Conservation (phyloP, 2,329 filamentous ascomycete species). For the Periconia sp. region DNA sequence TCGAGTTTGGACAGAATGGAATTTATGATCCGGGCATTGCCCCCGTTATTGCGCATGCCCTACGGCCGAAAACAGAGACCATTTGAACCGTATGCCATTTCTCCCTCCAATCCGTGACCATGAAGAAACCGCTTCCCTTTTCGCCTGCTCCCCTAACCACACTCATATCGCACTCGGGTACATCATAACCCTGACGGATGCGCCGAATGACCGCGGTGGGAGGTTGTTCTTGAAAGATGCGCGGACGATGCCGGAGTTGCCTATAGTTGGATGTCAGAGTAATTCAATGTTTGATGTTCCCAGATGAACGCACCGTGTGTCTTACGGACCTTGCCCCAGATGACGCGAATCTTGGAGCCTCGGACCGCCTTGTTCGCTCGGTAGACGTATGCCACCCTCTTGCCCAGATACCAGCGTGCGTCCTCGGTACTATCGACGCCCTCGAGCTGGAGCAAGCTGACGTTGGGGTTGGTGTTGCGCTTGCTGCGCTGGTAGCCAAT, state of each 20-base stretch:
- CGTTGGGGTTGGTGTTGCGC: slow-evolving; percentile 88
- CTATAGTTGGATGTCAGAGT: slow-evolving; percentile 59
- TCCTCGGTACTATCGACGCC: slow-evolving; percentile 90
- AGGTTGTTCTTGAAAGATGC: slow-evolving; percentile 97
- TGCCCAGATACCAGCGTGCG: slow-evolving; percentile 94
- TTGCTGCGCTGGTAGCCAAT: slow-evolving; percentile 85
- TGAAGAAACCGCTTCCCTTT: neutral
- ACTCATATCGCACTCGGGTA: slow-evolving; percentile 96
- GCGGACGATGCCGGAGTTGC: slow-evolving; percentile 97
- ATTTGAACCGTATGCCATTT: too few relatives aligned
- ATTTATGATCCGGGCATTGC: too few relatives aligned
- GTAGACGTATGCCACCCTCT: slow-evolving; percentile 99
- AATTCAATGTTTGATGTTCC: slow-evolving; percentile 2
- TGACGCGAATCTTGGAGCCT: slow-evolving; percentile 96
- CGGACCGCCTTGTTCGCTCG: slow-evolving; percentile 92
- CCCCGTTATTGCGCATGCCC: too few relatives aligned
- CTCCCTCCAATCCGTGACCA: too few relatives aligned
- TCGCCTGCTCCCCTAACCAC: neutral
- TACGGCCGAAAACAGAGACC: too few relatives aligned
- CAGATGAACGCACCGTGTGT: slow-evolving; percentile 74
- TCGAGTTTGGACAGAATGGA: too few relatives aligned
- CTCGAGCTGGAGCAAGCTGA: slow-evolving; percentile 96
- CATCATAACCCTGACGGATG: slow-evolving; percentile 95
- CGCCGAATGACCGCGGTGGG: slow-evolving; percentile 85
- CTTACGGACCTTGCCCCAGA: slow-evolving; percentile 95